phyloP scores from a whole-genome alignment of 1,284 basidiomycete species.

The Thelephora terrestris region DNA sequence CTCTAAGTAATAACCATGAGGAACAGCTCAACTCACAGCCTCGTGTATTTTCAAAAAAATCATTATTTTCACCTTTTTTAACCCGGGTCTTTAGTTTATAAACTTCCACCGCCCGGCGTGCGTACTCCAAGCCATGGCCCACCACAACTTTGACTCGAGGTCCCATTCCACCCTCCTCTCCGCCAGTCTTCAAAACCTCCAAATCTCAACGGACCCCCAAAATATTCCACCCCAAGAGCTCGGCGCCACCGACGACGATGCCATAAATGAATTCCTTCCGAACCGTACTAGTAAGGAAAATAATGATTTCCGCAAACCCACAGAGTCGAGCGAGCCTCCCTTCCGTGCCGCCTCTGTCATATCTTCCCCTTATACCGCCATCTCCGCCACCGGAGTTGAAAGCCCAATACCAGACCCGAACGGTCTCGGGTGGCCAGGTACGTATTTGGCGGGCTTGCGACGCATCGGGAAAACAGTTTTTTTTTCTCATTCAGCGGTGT shows the following conservation, averaged over 20 bases:
- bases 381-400: constrained; percentile 13
- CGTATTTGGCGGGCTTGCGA: constrained; percentile 19
- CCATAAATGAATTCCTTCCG: no score
- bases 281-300: no score
- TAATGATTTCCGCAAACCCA: no score
- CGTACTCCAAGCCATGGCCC: constrained; percentile 1
- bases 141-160: constrained; percentile 12
- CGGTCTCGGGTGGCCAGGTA: constrained; percentile 92
- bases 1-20: background rate
- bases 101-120: background rate
- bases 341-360: constrained; percentile 62
- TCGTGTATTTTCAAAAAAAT: background rate
- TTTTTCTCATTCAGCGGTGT: background rate
- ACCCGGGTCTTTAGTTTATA: background rate
- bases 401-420: constrained; percentile 70
- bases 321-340: background rate
- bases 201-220: constrained; percentile 11
- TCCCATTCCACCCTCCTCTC: constrained; percentile 17
- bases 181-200: constrained; percentile 22
- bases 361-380: constrained; percentile 45
- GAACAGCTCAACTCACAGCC: background rate
- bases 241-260: constrained; percentile 1
- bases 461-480: background rate
- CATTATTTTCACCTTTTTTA: background rate
- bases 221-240: background rate